Percentiles rank a stretch among this genome's conserved stretches.
Evolutionary conservation across 345 rosid genomes (phyloP).

Genomic region (Linum lewisii): DNA sequence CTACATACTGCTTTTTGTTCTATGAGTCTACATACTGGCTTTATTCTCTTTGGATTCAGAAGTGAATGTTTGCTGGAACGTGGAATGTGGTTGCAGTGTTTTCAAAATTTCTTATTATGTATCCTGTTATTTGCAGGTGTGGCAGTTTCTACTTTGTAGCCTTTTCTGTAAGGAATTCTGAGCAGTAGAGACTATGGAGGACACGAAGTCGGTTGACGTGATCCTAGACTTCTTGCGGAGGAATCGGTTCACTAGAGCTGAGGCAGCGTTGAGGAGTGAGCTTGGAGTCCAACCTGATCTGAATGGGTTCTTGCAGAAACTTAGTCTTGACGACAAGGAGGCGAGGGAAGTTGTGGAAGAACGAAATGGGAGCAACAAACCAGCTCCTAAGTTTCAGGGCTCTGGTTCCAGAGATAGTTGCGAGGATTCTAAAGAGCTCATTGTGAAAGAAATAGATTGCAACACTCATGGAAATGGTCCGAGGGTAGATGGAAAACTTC

Average conservation of each 20-base stretch:
- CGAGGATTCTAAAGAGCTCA: conserved; percentile 63
- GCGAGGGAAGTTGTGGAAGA: conserved; percentile 27
- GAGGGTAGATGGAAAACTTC: conserved; percentile 50
- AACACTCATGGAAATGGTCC: conserved; percentile 50
- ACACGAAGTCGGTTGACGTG: conserved; percentile 52
- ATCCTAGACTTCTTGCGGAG: conserved; percentile 73
- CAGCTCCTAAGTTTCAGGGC: conserved; percentile 18
- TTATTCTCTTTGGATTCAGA: too few relatives aligned
- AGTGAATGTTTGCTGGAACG: too few relatives aligned
- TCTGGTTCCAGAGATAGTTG: conserved; percentile 32
- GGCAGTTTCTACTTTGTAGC: conserved; percentile 18
- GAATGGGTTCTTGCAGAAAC: conserved; percentile 60
- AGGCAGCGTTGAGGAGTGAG: conserved; percentile 91
- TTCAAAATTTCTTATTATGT: neutral
- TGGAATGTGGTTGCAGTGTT: too few relatives aligned
- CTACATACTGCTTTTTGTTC: neutral
- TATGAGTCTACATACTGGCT: neutral
- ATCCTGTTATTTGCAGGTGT: conserved; percentile 29
- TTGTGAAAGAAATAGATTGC: conserved; percentile 81
- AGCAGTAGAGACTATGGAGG: conserved; percentile 47
- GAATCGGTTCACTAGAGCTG: conserved; percentile 78
- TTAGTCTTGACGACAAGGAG: conserved; percentile 44
- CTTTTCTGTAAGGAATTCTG: conserved; percentile 12
- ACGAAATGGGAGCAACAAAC: conserved; percentile 25
- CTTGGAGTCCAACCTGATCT: conserved; percentile 56